These are phyloP conservation scores for Cerrena zonata DNA, from an alignment of 1,284 basidiomycete genomes.

Conservation along the genomic window DNA sequence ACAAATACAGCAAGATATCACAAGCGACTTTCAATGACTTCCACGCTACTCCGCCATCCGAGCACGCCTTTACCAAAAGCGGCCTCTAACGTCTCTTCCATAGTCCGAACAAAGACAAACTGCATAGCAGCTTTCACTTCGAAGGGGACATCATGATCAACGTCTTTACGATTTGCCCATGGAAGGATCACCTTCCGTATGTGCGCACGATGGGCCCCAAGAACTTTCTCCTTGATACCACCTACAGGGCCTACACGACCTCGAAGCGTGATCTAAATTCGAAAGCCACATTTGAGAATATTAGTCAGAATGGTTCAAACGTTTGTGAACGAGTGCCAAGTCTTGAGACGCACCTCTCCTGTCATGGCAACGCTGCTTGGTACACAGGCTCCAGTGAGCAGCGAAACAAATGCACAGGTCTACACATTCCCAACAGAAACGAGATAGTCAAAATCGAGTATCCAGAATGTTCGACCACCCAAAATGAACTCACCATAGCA, in stretches of 20 bases:
- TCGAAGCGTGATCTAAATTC: slow-evolving; percentile 61
- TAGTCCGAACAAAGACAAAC: slow-evolving; percentile 73
- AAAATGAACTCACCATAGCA: slow-evolving; percentile 57
- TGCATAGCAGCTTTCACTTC: slow-evolving; percentile 70
- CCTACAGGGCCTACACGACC: slow-evolving; percentile 78
- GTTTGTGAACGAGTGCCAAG: not conserved
- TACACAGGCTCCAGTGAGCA: slow-evolving; percentile 71
- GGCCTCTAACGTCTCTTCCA: slow-evolving; percentile 74
- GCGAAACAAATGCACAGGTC: slow-evolving; percentile 79
- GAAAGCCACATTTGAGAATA: not conserved
- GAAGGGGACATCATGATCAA: slow-evolving; percentile 74
- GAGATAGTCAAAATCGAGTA: not conserved
- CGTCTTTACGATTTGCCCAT: slow-evolving; percentile 77
- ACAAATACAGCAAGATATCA: slow-evolving; percentile 19
- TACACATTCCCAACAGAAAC: slow-evolving; percentile 20
- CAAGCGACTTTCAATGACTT: slow-evolving; percentile 53
- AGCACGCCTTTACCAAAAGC: slow-evolving; percentile 68
- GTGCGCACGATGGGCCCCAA: slow-evolving; percentile 80
- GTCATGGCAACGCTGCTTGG: slow-evolving; percentile 75
- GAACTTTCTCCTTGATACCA: slow-evolving; percentile 77
- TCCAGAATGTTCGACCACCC: no score
- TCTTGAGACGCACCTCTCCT: slow-evolving; percentile 52
- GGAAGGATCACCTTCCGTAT: slow-evolving; percentile 80
- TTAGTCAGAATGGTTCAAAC: not conserved
- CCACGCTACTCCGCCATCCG: slow-evolving; percentile 43